Evolutionary conservation across 805 yeast genomes (phyloP).

Genomic region (Myxozyma vanderwaltii): DNA sequence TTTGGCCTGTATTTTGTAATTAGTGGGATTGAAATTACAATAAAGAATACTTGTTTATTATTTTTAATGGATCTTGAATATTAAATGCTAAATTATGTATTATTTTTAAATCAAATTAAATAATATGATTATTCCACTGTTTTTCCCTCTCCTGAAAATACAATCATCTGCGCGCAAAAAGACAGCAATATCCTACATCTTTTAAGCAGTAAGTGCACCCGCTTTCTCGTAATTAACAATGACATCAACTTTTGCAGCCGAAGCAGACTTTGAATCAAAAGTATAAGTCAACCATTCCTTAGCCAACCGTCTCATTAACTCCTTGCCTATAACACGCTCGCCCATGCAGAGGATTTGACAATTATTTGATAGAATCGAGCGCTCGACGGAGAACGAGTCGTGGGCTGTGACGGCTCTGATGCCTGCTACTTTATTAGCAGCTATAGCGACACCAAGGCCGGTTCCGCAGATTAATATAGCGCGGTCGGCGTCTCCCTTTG

Average conservation of each 20-base stretch:
- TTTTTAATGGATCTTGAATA: too few relatives aligned
- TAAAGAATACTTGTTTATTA: too few relatives aligned
- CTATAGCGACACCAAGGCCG: slow-evolving; percentile 53
- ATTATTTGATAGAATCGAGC: slow-evolving; percentile 49
- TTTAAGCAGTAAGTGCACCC: background rate
- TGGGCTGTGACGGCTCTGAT: slow-evolving; percentile 54
- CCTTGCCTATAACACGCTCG: slow-evolving; percentile 50
- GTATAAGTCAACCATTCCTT: slow-evolving; percentile 50
- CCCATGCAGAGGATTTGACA: slow-evolving; percentile 54
- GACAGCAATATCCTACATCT: background rate
- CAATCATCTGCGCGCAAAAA: background rate
- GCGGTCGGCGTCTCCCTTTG: slow-evolving; percentile 49
- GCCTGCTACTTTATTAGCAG: slow-evolving; percentile 52
- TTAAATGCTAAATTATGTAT: too few relatives aligned
- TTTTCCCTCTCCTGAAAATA: too few relatives aligned
- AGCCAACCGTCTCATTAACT: slow-evolving; percentile 49
- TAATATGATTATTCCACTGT: too few relatives aligned
- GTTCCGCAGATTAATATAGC: slow-evolving; percentile 53
- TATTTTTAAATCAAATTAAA: too few relatives aligned
- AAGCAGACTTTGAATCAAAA: slow-evolving; percentile 47
- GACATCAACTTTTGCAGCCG: slow-evolving; percentile 47
- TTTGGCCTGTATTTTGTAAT: background rate
- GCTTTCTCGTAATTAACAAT: slow-evolving; percentile 18
- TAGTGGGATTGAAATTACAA: too few relatives aligned
- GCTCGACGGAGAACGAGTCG: slow-evolving; percentile 51